Evolutionary conservation across 768 basidiomycete genomes (phyloP), one percentile per base, ranked within the genome.

Genomic region (Flagelloscypha sp.): DNA sequence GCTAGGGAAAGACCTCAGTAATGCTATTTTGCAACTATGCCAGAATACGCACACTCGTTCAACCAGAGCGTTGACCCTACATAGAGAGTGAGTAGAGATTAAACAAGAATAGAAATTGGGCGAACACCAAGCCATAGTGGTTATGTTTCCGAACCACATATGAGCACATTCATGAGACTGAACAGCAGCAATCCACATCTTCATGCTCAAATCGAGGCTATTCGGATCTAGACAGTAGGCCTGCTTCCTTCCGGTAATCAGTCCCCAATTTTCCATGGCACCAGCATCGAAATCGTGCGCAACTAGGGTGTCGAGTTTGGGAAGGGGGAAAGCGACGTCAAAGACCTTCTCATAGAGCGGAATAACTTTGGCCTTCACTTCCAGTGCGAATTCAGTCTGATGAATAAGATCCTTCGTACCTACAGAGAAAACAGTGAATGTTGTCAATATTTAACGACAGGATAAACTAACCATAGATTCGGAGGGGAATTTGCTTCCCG

Each of bases 81-180:
- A n/a, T n/a, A n/a, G n/a, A n/a, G n/a, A n/a, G n/a, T n/a, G 11
- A 11, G 9, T 10, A 3, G 11, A n/a, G 18, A 23, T 21, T 3
- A n/a, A 2, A 18, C 11, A 7, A 20, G 31, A 36, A 45, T 65
- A 72, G 41, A 76, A 50, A 43, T 71, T 65, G 37, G 73, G 66
- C 72, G n/a, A n/a, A n/a, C 74, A 79, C 76, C 76, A 77, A 34
- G 61, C 64, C 77, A 80, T 79, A 0, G 79, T 82, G 6, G 74
- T 68, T 41, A 83, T 72, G 49, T 82, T 67, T 10, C 79, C 81
- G 37, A 81, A 80, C 77, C 78, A 42, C 59, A 71, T 64, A 48
- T 70, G 69, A 10, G 68, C 65, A 27, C 74, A 61, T 50, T 80
- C 80, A 45, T 84, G 82, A 38, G 66, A 66, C 47, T 76, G 74